Evolutionary conservation across 2,329 filamentous ascomycete genomes (phyloP), one percentile per base, ranked within the genome.

Genomic region (Colletotrichum sp.): DNA sequence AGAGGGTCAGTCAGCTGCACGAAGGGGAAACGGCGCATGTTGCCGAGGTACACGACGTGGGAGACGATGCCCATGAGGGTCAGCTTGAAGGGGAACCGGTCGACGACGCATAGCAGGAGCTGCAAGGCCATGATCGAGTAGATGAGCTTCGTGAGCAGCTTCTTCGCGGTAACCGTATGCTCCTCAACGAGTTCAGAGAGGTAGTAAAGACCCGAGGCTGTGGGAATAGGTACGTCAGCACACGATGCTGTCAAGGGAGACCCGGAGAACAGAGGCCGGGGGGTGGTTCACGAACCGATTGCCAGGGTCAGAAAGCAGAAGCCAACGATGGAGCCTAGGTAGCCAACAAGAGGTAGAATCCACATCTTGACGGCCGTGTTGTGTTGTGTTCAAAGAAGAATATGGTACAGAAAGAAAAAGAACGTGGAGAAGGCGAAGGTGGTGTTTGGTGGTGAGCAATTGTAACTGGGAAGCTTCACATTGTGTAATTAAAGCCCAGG

Each of bases 141-240:
- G 81, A 98, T 98, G 71, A 98, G 89, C 56, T 92, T 93, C 39
- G 91, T 94, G 68, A 99, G 89, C n/a, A 98, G 88, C 73, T 94
- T 95, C 83, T 98, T 98, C 15, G 96, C 94, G 77, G 98, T 86
- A 13, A 98, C 96, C 6, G 96, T 98, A 83, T 99, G 96, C 85
- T 99, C 97, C 86, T 99, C 97, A 76, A 99, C 97, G 16, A 98
- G 93, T 85, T 99, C 97, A 28, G 96, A 98, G 70, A 99, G 93
- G 85, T 99, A 99, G 88, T 99, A 99, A 30, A 99, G 92, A 48
- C 97, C 97, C n/a, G 96, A 98, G 52, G 97, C 97, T 95, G 81
- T 13, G 43, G 12, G 8, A 48, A 48, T 39, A 28, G 10, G 18
- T 34, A 36, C 48, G 52, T 73, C 61, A 77, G 56, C n/a, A 22